Evolutionary conservation across 805 yeast species (phyloP), one percentile per base, ranked within the genome.

Genomic region (Sugiyamaella floridensis): DNA sequence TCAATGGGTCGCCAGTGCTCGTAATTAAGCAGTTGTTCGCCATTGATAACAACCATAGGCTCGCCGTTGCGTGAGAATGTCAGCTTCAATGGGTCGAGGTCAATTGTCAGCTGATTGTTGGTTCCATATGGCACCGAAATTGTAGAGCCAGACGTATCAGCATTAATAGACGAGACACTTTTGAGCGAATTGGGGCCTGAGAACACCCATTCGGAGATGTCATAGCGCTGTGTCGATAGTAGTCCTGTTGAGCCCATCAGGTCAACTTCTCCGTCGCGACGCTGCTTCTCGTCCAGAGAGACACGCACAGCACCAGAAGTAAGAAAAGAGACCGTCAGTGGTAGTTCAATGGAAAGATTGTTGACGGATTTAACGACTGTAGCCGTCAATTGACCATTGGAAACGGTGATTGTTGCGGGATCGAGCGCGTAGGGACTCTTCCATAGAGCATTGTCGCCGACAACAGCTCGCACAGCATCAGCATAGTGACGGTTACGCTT

Each of bases 401-500:
- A 12, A 62, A 40, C 64, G 58, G 29, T 69, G 56, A 2, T 55
- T 34, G 16, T 43, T 7, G 2, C 63, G 54, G 78, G 57, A 2
- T 72, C 63, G 58, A 79, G 78, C 29, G 74, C 71, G 0, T 74
- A 64, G 18, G 66, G 66, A 43, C 67, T 69, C 0, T 18, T 43
- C 44, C 32, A 51, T 22, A 37, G 45, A 11, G 47, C 16, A 11
- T 26, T 46, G 18, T 47, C 53, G 0, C 58, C 62, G 10, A 58
- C 58, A 5, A 57, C 52, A 5, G 78, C 71, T 7, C 37, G 28
- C 37, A 32, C 37, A 45, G 72, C 64, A 2, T 63, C 55, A 1
- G 88, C 86, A 63, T 78, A 88, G 53, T 79, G 81, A 51, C 92
- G 72, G 62, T 90, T 87, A 67, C 98, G 76, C 48, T 76, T 69